phyloP scores from a whole-genome alignment of 495 filamentous ascomycete genomes.

The Geopyxis carbonaria region DNA sequence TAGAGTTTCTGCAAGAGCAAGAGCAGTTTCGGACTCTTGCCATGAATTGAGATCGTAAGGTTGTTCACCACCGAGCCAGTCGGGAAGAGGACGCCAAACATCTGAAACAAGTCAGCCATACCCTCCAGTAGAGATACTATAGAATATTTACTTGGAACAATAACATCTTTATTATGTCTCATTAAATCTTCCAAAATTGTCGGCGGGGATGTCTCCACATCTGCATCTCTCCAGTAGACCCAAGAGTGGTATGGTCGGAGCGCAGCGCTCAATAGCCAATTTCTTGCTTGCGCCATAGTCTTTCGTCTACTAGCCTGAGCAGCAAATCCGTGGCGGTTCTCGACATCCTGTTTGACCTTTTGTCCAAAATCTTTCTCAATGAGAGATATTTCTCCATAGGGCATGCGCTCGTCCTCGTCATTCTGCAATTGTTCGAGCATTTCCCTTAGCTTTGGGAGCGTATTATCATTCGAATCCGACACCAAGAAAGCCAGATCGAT shows the following conservation, averaged over 20 bases:
- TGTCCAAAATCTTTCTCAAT: constrained; percentile 99
- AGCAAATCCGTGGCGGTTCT: constrained; percentile 93
- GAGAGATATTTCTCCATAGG: constrained; percentile 93
- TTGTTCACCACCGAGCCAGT: constrained; percentile 98
- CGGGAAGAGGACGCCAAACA: constrained; percentile 94
- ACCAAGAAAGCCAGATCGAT: constrained; percentile 95
- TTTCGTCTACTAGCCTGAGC: constrained; percentile 88
- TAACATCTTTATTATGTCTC: constrained; percentile 97
- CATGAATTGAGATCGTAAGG: constrained; percentile 98
- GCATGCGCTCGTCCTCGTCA: constrained; percentile 52
- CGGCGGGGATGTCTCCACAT: constrained; percentile 89
- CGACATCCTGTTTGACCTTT: constrained; percentile 92
- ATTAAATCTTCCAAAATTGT: constrained; percentile 97
- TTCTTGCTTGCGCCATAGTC: constrained; percentile 92
- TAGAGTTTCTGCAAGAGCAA: constrained; percentile 81
- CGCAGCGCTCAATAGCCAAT: constrained; percentile 91
- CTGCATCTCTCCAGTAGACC: constrained; percentile 99
- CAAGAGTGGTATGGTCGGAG: constrained; percentile 90
- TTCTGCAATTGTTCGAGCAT: constrained; percentile 68
- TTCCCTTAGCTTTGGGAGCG: constrained; percentile 53
- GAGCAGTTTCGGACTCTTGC: constrained; percentile 96
- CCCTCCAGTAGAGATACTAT: constrained; percentile 22
- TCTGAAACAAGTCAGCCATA: too few species aligned
- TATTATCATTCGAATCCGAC: constrained; percentile 90
- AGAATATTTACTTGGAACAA: constrained; percentile 83